Evolutionary conservation across 2,329 filamentous ascomycete genomes (phyloP).

Genomic region (Tolypocladium paradoxum): DNA sequence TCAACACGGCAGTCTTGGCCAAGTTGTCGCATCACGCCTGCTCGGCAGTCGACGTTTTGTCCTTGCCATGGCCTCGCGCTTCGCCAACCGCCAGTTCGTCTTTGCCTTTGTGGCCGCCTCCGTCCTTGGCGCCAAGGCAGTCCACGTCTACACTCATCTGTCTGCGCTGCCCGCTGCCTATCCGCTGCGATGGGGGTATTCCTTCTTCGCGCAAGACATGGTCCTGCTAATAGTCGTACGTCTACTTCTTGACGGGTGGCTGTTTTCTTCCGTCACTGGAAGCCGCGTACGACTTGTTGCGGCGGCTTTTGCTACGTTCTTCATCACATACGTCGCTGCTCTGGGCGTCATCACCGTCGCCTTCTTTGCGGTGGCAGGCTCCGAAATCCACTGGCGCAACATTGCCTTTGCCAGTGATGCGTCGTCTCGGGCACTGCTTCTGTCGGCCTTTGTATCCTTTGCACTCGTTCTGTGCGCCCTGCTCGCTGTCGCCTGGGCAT

Average conservation of each 20-base stretch:
- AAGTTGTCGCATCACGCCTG: background rate
- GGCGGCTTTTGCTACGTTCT: slow-evolving; percentile 6
- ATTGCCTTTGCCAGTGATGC: slow-evolving; percentile 18
- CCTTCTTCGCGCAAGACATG: slow-evolving; percentile 22
- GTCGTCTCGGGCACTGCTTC: slow-evolving; percentile 17
- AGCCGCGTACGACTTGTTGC: slow-evolving; percentile 3
- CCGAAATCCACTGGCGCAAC: slow-evolving; percentile 24
- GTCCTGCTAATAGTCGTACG: slow-evolving; percentile 17
- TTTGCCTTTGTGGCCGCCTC: slow-evolving; percentile 17
- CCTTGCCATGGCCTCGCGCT: slow-evolving; percentile 2
- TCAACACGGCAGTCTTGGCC: background rate
- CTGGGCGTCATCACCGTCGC: slow-evolving; percentile 14
- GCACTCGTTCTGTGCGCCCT: slow-evolving; percentile 8
- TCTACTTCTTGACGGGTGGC: slow-evolving; percentile 13
- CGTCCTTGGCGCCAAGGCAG: slow-evolving; percentile 15
- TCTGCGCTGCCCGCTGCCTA: slow-evolving; percentile 14
- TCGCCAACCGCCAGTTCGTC: slow-evolving; percentile 17
- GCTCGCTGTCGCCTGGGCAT: slow-evolving; percentile 10
- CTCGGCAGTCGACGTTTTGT: background rate
- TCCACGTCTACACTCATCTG: slow-evolving; percentile 18
- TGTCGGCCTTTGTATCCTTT: slow-evolving; percentile 18
- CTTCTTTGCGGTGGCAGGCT: slow-evolving; percentile 17
- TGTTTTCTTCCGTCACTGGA: no score
- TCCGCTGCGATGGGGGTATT: slow-evolving; percentile 18
- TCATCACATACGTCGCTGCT: slow-evolving; percentile 11